Evolutionary conservation across 371 early-diverging fungal genomes (phyloP).

Genomic region (Mucor ambiguus): DNA sequence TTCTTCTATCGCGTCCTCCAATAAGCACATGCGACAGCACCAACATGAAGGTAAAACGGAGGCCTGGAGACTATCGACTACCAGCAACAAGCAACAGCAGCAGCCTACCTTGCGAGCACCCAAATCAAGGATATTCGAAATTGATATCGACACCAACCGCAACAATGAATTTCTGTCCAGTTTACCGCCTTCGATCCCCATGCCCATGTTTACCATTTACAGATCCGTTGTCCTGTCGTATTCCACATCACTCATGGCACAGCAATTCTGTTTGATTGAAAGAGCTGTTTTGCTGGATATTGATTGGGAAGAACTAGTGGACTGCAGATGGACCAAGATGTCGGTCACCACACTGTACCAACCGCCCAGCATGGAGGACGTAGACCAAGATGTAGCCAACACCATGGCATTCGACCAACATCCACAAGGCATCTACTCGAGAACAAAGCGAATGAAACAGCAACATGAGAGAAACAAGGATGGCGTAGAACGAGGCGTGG

Average conservation of each 20-base stretch:
- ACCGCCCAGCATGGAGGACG: background rate
- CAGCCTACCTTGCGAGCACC: conserved; percentile 3
- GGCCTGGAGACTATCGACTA: background rate
- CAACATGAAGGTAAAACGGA: background rate
- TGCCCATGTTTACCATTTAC: background rate
- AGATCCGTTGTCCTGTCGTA: conserved; percentile 27
- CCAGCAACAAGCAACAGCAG: background rate
- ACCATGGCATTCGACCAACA: background rate
- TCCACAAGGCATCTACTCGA: conserved; percentile 22
- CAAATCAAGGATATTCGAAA: conserved; percentile 15
- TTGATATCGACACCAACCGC: conserved; percentile 8
- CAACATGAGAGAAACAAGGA: conserved; percentile 17
- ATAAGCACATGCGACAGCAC: too few relatives aligned
- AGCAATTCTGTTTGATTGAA: conserved; percentile 67
- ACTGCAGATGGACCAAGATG: conserved; percentile 65
- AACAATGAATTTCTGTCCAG: background rate
- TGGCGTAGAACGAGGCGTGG: conserved; percentile 46
- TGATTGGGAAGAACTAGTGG: conserved; percentile 68
- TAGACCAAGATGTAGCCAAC: background rate
- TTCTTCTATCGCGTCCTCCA: background rate
- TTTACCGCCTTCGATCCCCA: background rate
- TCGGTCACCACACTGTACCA: conserved; percentile 10
- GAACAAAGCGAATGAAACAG: conserved; percentile 24
- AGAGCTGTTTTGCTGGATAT: conserved; percentile 51
- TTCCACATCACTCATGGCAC: conserved; percentile 60